Conservation (phyloP, 306 rosid species). For the Quercus parvula region DNA sequence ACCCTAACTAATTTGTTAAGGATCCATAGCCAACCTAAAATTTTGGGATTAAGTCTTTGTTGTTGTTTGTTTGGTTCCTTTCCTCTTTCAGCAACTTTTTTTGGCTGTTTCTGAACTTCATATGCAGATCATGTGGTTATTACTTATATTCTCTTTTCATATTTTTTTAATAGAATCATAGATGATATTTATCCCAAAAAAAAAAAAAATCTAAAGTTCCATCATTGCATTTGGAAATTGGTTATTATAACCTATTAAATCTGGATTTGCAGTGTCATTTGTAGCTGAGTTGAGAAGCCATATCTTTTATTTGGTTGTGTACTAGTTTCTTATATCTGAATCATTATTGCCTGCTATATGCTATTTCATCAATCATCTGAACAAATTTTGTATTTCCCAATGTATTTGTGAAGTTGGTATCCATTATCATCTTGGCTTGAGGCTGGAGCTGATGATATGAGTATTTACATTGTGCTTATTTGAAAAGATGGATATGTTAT, state of each 20-base stretch:
- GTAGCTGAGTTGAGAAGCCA: not conserved
- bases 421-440: not conserved
- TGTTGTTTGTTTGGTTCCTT: not conserved
- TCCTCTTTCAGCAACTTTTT: not conserved
- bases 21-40: no score
- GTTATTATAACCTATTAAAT: not conserved
- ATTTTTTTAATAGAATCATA: not conserved
- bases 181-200: not conserved
- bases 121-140: not conserved
- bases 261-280: not conserved
- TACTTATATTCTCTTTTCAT: not conserved
- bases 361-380: not conserved
- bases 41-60: no score
- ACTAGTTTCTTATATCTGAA: not conserved
- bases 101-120: not conserved
- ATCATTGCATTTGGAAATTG: not conserved
- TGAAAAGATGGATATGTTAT: not conserved
- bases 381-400: not conserved
- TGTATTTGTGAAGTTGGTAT: not conserved
- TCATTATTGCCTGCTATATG: not conserved
- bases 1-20: no score
- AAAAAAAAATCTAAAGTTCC: not conserved
- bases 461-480: not conserved
- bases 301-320: not conserved
- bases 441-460: not conserved